Evolutionary conservation across 192 early-diverging fungal genomes (phyloP).

Genomic region (Kappamyces sp.): DNA sequence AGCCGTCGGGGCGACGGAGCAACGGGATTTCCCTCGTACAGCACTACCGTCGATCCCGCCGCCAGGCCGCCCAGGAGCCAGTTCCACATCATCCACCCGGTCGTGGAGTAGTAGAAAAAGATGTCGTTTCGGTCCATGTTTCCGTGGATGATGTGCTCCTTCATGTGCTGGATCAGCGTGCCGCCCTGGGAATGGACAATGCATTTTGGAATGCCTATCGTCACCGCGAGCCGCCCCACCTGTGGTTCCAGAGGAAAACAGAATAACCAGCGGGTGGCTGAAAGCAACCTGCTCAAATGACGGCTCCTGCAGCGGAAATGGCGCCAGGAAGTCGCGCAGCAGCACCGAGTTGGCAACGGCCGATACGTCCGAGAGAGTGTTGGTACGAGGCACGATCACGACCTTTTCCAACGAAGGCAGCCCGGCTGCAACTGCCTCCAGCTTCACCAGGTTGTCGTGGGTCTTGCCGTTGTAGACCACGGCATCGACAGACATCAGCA

Average conservation of each 20-base stretch:
- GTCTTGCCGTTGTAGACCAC: conserved; percentile 87
- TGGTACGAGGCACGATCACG: conserved; percentile 73
- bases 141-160: conserved; percentile 89
- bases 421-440: conserved; percentile 62
- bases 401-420: conserved; percentile 62
- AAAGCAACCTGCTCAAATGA: conserved; percentile 82
- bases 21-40: conserved; percentile 94
- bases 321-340: conserved; percentile 5
- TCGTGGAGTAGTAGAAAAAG: conserved; percentile 67
- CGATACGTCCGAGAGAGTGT: conserved; percentile 16
- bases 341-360: conserved; percentile 29
- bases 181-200: conserved; percentile 92
- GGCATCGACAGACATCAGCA: conserved; percentile 85
- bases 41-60: conserved; percentile 69
- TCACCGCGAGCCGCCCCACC: conserved; percentile 3
- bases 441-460: conserved; percentile 73
- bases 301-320: conserved; percentile 27
- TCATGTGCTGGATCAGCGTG: conserved; percentile 83
- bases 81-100: conserved; percentile 95
- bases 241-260: conserved; percentile 93
- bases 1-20: conserved; percentile 67
- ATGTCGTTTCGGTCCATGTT: conserved; percentile 68
- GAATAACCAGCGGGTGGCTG: conserved; percentile 83
- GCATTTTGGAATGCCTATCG: conserved; percentile 81
- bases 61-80: conserved; percentile 84